Evolutionary conservation across 306 rosid species (phyloP).

Genomic region (Crotalaria pallida): DNA sequence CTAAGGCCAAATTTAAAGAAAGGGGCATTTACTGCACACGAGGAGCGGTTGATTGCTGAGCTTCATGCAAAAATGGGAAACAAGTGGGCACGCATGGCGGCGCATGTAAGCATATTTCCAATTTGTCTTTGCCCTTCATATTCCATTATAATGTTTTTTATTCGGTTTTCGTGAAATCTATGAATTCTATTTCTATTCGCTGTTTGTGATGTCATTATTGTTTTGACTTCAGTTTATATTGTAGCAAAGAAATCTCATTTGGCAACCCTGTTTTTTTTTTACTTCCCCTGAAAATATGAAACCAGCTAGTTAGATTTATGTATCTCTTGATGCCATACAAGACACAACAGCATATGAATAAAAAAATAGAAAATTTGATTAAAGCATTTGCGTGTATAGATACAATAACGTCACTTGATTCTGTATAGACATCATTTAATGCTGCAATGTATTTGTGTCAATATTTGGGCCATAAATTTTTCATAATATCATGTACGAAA

Average conservation of each 20-base stretch:
- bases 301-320: background rate
- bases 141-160: background rate
- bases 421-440: background rate
- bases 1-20: slow-evolving; percentile 95
- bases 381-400: background rate
- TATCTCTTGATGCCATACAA: background rate
- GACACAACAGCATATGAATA: background rate
- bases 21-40: slow-evolving; percentile 78
- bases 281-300: background rate
- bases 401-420: background rate
- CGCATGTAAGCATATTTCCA: slow-evolving; percentile 56
- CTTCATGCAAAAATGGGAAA: slow-evolving; percentile 93
- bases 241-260: background rate
- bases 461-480: background rate
- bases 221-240: slow-evolving; percentile 12
- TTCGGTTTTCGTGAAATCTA: slow-evolving; percentile 6
- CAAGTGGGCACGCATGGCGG: slow-evolving; percentile 98
- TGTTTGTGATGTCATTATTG: slow-evolving; percentile 14
- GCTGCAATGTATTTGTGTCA: background rate
- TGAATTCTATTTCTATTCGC: background rate
- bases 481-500: too few species aligned
- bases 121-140: slow-evolving; percentile 10
- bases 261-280: background rate
- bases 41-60: slow-evolving; percentile 70
- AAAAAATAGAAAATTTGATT: background rate